Conservation (phyloP, 805 yeast genomes). For the Wickerhamomyces queroliae region DNA sequence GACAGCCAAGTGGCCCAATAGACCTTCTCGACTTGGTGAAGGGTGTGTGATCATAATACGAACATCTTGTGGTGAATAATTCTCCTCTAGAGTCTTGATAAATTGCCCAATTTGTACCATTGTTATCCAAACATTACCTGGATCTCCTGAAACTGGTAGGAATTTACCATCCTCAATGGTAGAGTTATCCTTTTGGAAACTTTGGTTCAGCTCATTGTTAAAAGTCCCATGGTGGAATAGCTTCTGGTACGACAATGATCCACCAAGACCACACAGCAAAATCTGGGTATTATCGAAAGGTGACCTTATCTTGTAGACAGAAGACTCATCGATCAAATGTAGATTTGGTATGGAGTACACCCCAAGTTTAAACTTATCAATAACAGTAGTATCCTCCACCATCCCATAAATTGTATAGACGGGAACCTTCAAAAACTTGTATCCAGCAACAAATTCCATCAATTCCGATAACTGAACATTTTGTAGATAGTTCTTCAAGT, state of each 20-base stretch:
- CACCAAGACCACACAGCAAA: conserved; percentile 67
- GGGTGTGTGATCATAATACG: conserved; percentile 63
- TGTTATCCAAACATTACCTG: conserved; percentile 73
- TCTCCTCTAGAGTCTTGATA: conserved; percentile 38
- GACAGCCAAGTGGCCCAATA: conserved; percentile 62
- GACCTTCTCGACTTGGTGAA: conserved; percentile 64
- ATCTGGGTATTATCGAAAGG: conserved; percentile 35
- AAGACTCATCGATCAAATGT: conserved; percentile 53
- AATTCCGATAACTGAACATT: conserved; percentile 45
- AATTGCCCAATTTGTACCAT: conserved; percentile 66
- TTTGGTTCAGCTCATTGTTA: conserved; percentile 17
- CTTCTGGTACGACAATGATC: conserved; percentile 59
- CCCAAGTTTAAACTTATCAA: conserved; percentile 56
- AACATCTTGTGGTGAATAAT: conserved; percentile 39
- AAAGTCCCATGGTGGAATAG: conserved; percentile 59
- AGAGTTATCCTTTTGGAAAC: conserved; percentile 12
- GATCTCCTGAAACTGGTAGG: conserved; percentile 52
- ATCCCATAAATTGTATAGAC: conserved; percentile 77
- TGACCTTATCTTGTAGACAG: conserved; percentile 36
- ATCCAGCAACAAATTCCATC: conserved; percentile 40
- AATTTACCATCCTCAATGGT: conserved; percentile 3
- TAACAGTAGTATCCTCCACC: conserved; percentile 64
- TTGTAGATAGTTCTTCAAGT: conserved; percentile 28
- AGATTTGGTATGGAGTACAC: conserved; percentile 50
- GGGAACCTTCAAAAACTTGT: conserved; percentile 42